phyloP scores from a whole-genome alignment of 1,284 basidiomycete genomes.

The Tilletiopsis washingtonensis region DNA sequence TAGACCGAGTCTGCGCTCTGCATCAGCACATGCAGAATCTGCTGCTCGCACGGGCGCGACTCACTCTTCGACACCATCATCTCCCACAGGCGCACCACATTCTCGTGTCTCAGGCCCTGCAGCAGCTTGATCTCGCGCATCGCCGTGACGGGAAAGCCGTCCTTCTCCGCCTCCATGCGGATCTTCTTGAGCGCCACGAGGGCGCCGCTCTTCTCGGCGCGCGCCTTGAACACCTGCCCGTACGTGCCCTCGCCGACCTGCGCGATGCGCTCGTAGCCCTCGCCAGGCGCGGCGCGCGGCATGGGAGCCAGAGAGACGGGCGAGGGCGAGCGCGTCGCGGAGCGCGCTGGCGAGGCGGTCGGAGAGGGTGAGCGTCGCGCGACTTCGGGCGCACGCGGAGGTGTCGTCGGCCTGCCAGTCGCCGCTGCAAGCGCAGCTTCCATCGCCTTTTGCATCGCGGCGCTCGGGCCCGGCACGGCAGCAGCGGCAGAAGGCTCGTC shows the following conservation, averaged over 20 bases:
- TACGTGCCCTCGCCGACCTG: conserved; percentile 99
- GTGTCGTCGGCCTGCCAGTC: too few relatives aligned
- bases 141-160: conserved; percentile 97
- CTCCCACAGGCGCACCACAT: conserved; percentile 81
- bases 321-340: too few relatives aligned
- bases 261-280: conserved; percentile 74
- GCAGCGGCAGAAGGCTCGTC: too few relatives aligned
- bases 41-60: conserved; percentile 28
- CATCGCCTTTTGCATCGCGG: too few relatives aligned
- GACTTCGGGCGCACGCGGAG: too few relatives aligned
- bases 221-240: conserved; percentile 97
- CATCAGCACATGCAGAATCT: neutral
- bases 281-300: conserved; percentile 28
- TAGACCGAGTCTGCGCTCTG: conserved; percentile 70
- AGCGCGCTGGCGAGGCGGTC: too few relatives aligned
- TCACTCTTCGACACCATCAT: conserved; percentile 96
- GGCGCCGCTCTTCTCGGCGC: conserved; percentile 64
- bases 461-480: too few relatives aligned
- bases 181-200: conserved; percentile 93
- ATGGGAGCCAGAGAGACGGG: too few relatives aligned
- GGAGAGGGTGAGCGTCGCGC: too few relatives aligned
- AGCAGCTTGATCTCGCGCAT: conserved; percentile 98
- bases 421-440: too few relatives aligned
- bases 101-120: conserved; percentile 79
- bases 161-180: conserved; percentile 92